Conservation (phyloP, 1,139 yeast genomes). For the Taphrina wiesneri region DNA sequence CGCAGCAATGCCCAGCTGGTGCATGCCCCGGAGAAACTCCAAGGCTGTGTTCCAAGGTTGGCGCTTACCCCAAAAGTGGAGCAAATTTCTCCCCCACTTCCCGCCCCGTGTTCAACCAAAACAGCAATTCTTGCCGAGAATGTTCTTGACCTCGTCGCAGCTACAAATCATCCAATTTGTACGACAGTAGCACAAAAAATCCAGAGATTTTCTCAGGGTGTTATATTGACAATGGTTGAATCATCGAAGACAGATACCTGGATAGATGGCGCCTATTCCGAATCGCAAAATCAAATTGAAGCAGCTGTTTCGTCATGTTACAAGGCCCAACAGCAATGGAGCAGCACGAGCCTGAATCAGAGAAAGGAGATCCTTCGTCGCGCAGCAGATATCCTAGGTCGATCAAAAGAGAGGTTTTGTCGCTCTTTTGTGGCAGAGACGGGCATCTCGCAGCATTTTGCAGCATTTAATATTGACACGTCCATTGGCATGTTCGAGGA, state of each 20-base stretch:
- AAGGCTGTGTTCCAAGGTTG: no score
- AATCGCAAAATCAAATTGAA: neutral
- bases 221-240: neutral
- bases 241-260: neutral
- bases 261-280: neutral
- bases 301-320: constrained; percentile 33
- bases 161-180: no score
- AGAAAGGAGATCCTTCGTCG: constrained; percentile 40
- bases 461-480: constrained; percentile 49
- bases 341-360: constrained; percentile 33
- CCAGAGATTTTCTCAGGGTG: no score
- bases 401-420: constrained; percentile 39
- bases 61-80: no score
- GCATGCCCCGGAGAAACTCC: no score
- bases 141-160: no score
- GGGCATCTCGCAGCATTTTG: constrained; percentile 51
- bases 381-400: constrained; percentile 39
- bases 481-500: constrained; percentile 39
- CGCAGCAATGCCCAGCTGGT: no score
- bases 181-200: neutral
- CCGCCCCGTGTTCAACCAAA: no score
- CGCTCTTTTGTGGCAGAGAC: constrained; percentile 42
- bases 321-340: constrained; percentile 38
- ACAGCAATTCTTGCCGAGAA: no score
- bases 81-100: no score